phyloP scores from a whole-genome alignment of 140 eudicot species.

The Flaveria floridana region DNA sequence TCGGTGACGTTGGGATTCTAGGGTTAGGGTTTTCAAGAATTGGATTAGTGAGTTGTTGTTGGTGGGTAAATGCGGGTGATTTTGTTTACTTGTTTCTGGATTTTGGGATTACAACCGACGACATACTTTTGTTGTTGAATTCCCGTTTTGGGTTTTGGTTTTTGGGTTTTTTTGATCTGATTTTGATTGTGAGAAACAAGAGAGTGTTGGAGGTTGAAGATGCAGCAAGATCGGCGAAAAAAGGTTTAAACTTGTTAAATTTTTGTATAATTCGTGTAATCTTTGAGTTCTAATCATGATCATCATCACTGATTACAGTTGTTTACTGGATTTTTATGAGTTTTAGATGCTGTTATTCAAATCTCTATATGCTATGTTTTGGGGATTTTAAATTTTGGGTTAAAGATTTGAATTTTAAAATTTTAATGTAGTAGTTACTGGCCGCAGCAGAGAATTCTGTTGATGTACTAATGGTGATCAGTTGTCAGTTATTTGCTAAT shows the following conservation, averaged over 20 bases:
- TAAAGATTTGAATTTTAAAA: too few relatives aligned
- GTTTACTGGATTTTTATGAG: background rate
- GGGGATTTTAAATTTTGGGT: background rate
- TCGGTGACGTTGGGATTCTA: slow-evolving; percentile 7
- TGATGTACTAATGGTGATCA: background rate
- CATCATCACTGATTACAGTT: slow-evolving; percentile 4
- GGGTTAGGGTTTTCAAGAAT: slow-evolving; percentile 22
- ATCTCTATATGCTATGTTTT: background rate
- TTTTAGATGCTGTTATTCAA: background rate
- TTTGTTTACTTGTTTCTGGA: background rate
- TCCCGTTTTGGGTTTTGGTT: background rate
- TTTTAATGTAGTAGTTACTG: too few relatives aligned
- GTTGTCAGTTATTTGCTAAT: background rate
- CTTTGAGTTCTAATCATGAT: background rate
- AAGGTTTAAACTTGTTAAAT: slow-evolving; percentile 41
- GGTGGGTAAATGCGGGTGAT: slow-evolving; percentile 62
- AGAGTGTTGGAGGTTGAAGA: slow-evolving; percentile 23
- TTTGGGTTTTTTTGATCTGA: background rate
- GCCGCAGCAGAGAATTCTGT: background rate
- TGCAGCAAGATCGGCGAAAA: slow-evolving; percentile 71
- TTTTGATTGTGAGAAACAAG: slow-evolving; percentile 23
- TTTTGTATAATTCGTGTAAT: background rate
- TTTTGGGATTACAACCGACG: background rate
- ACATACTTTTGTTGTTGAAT: background rate
- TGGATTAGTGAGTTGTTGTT: slow-evolving; percentile 42